Conservation (phyloP, 2,329 filamentous ascomycete species). For the Aureobasidium lini region DNA sequence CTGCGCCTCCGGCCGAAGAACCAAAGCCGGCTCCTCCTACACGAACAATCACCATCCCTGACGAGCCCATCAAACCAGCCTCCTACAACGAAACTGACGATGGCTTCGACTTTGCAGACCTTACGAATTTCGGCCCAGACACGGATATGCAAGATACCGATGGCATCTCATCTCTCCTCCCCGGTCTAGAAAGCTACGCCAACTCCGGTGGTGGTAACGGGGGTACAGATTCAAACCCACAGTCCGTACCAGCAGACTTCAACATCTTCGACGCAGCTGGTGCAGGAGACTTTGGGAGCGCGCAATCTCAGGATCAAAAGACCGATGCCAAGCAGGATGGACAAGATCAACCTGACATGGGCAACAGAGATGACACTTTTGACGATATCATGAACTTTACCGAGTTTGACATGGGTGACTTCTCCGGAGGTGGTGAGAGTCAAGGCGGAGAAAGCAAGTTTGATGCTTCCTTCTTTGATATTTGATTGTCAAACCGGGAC, state of each 20-base stretch:
- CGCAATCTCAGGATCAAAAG: background rate
- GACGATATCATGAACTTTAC: conserved; percentile 31
- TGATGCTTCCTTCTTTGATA: conserved; percentile 27
- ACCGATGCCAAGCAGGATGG: background rate
- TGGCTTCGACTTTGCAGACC: conserved; percentile 15
- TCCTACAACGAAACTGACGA: background rate
- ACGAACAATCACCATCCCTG: background rate
- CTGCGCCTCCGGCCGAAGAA: background rate
- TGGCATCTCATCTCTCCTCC: conserved; percentile 30
- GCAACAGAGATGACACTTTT: conserved; percentile 21
- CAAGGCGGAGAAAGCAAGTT: conserved; percentile 21
- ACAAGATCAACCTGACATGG: conserved; percentile 18
- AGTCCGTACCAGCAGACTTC: conserved; percentile 2
- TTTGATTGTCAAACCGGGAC: background rate
- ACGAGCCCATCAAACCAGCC: conserved; percentile 1
- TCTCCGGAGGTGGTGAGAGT: conserved; percentile 21
- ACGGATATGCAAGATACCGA: conserved; percentile 22
- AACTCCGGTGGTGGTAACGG: conserved; percentile 20
- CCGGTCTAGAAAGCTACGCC: conserved; percentile 36
- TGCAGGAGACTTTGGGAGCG: conserved; percentile 3
- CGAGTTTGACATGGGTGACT: conserved; percentile 25
- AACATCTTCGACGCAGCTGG: conserved; percentile 13
- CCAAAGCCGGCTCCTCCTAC: background rate
- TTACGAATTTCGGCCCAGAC: conserved; percentile 21
- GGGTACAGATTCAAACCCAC: background rate